phyloP scores from a whole-genome alignment of 78 protist species.

The Protostelium mycophagum region DNA sequence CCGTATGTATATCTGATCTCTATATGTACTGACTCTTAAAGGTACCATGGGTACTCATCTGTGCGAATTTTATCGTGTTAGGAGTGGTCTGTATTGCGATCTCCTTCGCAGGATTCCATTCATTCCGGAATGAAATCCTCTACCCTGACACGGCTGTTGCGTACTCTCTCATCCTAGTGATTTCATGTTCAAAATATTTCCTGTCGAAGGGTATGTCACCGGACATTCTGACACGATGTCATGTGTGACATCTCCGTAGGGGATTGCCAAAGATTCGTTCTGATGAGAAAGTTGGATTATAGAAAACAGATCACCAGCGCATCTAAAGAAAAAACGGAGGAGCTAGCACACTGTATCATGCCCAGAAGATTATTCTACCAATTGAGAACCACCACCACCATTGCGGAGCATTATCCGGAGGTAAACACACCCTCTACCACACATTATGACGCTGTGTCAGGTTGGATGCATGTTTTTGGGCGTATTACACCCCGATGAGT shows the following conservation, averaged over 20 bases:
- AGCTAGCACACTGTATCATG: background rate
- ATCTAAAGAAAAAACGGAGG: background rate
- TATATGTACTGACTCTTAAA: no score
- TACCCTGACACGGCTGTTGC: background rate
- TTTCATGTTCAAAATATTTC: background rate
- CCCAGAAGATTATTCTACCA: background rate
- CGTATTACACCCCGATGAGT: background rate
- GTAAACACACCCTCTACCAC: background rate
- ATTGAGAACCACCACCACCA: background rate
- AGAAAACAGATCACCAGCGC: background rate
- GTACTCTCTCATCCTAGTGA: background rate
- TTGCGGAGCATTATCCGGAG: background rate
- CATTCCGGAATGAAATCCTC: background rate
- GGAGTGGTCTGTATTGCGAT: no score
- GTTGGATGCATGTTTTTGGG: background rate
- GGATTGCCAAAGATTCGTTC: background rate
- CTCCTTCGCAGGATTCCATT: no score
- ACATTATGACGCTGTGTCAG: background rate
- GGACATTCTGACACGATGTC: background rate
- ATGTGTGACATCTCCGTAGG: background rate
- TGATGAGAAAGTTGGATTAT: background rate
- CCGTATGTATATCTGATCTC: no score
- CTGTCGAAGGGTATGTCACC: background rate
- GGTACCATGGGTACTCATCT: no score
- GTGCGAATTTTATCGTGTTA: no score